phyloP scores from a whole-genome alignment of 1,284 basidiomycete genomes.

The Ceratobasidium sp. region DNA sequence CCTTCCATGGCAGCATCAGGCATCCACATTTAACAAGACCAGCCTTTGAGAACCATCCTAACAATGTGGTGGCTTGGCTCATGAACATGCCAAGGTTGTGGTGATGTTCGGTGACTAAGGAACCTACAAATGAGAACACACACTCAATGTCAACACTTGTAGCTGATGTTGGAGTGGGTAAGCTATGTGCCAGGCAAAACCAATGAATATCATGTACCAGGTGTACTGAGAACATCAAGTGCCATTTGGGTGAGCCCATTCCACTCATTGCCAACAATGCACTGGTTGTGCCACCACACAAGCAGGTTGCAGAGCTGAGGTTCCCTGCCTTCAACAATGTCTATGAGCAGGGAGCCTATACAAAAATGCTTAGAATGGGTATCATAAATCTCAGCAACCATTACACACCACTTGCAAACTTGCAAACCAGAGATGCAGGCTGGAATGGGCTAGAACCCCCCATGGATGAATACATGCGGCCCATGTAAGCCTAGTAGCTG shows the following conservation, averaged over 20 bases:
- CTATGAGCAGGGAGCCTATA: not conserved
- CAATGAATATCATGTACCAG: not conserved
- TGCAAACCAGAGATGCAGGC: not conserved
- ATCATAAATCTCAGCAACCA: not conserved
- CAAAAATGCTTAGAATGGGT: not conserved
- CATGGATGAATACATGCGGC: not conserved
- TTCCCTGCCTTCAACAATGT: not conserved
- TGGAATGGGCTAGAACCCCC: not conserved
- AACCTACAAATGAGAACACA: conserved; percentile 3
- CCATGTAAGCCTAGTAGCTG: not conserved
- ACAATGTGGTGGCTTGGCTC: not conserved
- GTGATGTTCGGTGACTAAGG: not conserved
- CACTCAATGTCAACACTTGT: conserved; percentile 1
- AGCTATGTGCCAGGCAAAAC: no score
- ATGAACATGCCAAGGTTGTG: not conserved
- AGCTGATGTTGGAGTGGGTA: not conserved
- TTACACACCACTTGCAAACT: not conserved
- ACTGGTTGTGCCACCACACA: not conserved
- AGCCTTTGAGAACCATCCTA: not conserved
- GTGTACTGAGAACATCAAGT: not conserved
- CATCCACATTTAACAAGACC: not conserved
- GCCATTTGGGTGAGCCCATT: not conserved
- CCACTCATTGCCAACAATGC: not conserved
- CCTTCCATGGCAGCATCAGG: not conserved
- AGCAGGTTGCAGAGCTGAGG: not conserved